Conservation (phyloP, 1,284 basidiomycete species). For the Naganishia sp. region DNA sequence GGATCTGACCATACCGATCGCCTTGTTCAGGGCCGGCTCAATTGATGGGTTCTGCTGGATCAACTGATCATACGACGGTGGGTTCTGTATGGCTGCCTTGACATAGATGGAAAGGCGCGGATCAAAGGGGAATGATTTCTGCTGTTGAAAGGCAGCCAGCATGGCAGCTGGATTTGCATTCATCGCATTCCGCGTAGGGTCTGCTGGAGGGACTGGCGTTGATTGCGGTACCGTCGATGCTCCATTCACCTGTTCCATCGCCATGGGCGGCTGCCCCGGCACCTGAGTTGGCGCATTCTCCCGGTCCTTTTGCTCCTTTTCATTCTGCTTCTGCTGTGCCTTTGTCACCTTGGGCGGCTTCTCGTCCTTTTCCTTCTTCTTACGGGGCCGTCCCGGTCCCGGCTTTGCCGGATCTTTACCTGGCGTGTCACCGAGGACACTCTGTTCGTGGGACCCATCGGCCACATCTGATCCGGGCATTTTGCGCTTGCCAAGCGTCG, state of each 20-base stretch:
- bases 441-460: slow-evolving; percentile 2
- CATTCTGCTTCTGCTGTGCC: slow-evolving; percentile 6
- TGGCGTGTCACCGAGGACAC: not conserved
- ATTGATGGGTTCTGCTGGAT: slow-evolving; percentile 23
- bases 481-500: slow-evolving; percentile 20
- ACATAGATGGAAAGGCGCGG: slow-evolving; percentile 38
- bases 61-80: slow-evolving; percentile 33
- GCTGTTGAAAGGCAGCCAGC: slow-evolving; percentile 27
- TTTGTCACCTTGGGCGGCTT: slow-evolving; percentile 15
- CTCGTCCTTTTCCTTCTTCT: slow-evolving; percentile 12
- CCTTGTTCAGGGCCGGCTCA: slow-evolving; percentile 6
- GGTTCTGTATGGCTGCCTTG: slow-evolving; percentile 37
- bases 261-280: not conserved
- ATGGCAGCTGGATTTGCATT: slow-evolving; percentile 33
- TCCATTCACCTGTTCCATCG: not conserved
- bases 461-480: slow-evolving; percentile 14
- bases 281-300: not conserved
- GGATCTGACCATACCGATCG: slow-evolving; percentile 35
- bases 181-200: not conserved
- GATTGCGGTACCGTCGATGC: not conserved
- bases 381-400: slow-evolving; percentile 6
- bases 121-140: slow-evolving; percentile 36
- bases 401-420: not conserved
- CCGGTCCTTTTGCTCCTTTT: not conserved
- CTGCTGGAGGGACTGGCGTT: not conserved